phyloP scores from a whole-genome alignment of 352 stramenopile genomes.

The Phytophthora parvispora region DNA sequence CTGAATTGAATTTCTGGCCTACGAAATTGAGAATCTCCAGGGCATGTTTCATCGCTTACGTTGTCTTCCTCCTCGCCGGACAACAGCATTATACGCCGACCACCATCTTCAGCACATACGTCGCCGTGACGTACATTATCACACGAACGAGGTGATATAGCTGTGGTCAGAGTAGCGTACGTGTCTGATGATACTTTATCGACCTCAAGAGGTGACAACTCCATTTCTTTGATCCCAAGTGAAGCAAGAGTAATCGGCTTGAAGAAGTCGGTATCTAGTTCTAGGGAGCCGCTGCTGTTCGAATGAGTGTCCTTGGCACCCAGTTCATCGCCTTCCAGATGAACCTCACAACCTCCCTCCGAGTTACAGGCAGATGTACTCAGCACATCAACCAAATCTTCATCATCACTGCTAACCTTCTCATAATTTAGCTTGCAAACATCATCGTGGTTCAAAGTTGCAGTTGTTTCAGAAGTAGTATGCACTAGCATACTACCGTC shows the following conservation, averaged over 20 bases:
- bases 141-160: not conserved
- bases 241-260: slow-evolving; percentile 52
- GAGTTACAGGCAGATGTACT: not conserved
- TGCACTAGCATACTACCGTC: too few species aligned
- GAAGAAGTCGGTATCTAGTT: slow-evolving; percentile 17
- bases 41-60: not conserved
- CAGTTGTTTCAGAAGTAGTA: not conserved
- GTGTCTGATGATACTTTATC: not conserved
- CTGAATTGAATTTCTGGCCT: not conserved
- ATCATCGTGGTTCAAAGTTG: not conserved
- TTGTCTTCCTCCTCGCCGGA: not conserved
- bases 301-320: not conserved
- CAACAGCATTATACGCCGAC: not conserved
- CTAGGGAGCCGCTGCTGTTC: not conserved
- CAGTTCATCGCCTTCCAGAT: not conserved
- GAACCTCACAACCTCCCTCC: not conserved
- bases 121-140: not conserved
- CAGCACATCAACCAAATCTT: not conserved
- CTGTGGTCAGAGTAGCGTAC: not conserved
- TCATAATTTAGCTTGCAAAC: not conserved
- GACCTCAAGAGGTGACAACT: slow-evolving; percentile 39
- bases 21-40: not conserved
- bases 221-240: slow-evolving; percentile 55
- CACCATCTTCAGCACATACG: not conserved
- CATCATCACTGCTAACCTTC: not conserved